Percentiles rank a stretch among this genome's conserved stretches.
Conservation (phyloP, 2,329 filamentous ascomycete species). For the Dactylellina leptospora region DNA sequence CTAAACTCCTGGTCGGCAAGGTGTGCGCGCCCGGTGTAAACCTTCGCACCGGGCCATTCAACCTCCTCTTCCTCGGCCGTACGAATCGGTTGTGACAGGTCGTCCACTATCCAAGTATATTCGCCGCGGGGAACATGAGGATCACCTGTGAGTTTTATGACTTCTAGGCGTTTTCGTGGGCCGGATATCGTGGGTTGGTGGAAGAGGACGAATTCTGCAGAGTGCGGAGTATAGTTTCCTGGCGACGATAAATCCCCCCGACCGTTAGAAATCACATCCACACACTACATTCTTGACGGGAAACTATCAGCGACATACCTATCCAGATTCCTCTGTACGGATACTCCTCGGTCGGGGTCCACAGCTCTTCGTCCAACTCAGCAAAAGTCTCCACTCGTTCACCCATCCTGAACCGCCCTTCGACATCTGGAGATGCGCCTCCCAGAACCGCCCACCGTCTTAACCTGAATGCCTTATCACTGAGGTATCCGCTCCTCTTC, state of each 20-base stretch:
- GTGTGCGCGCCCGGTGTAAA: constrained; percentile 25
- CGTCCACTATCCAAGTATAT: constrained; percentile 79
- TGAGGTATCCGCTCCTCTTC: constrained; percentile 24
- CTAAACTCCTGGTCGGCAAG: constrained; percentile 19
- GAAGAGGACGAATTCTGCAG: constrained; percentile 85
- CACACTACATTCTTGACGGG: not conserved
- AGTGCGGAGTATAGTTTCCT: constrained; percentile 81
- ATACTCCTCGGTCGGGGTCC: constrained; percentile 80
- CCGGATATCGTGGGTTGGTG: constrained; percentile 74
- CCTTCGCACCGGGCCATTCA: constrained; percentile 47
- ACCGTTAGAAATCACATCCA: too few species aligned
- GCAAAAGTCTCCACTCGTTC: constrained; percentile 66
- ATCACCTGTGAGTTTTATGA: constrained; percentile 91
- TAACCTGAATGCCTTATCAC: constrained; percentile 26
- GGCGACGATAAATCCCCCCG: not conserved
- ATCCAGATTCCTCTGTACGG: constrained; percentile 92
- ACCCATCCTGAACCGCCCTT: constrained; percentile 43
- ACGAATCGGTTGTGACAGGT: constrained; percentile 65
- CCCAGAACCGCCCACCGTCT: constrained; percentile 42
- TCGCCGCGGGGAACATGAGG: constrained; percentile 88
- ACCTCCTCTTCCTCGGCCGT: constrained; percentile 31
- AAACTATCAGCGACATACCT: constrained; percentile 62
- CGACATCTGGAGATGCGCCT: constrained; percentile 12
- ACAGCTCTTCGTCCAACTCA: constrained; percentile 77
- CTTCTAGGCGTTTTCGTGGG: constrained; percentile 70